Percentiles rank a stretch among this genome's conserved stretches.
phyloP scores from a whole-genome alignment of 495 filamentous ascomycete genomes.

The Evansstolkia leycettana region DNA sequence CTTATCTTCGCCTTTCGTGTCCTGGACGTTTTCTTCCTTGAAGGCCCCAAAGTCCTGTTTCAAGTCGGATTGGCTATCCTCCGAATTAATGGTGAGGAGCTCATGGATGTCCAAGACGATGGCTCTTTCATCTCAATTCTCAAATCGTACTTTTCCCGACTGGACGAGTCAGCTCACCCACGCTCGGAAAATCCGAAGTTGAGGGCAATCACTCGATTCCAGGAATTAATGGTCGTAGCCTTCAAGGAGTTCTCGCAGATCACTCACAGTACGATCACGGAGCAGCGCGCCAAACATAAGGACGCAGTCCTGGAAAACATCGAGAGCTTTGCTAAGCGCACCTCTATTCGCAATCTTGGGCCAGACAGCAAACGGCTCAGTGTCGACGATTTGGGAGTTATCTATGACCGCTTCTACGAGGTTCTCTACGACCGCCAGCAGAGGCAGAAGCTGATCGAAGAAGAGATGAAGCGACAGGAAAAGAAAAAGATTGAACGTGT shows the following conservation, averaged over 20 bases:
- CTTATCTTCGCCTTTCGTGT: conserved; percentile 94
- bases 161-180: conserved; percentile 93
- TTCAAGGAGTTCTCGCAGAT: conserved; percentile 96
- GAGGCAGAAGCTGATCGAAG: conserved; percentile 61
- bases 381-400: conserved; percentile 68
- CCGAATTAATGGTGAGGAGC: conserved; percentile 93
- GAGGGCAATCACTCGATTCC: conserved; percentile 85
- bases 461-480: conserved; percentile 50
- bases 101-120: conserved; percentile 91
- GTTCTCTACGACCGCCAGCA: conserved; percentile 85
- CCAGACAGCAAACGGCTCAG: conserved; percentile 86
- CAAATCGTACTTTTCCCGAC: conserved; percentile 83
- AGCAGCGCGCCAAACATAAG: conserved; percentile 84
- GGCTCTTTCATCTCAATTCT: conserved; percentile 93
- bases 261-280: conserved; percentile 81
- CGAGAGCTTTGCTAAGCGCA: conserved; percentile 93
- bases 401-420: conserved; percentile 89
- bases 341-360: conserved; percentile 88
- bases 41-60: conserved; percentile 94
- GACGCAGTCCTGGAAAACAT: conserved; percentile 85
- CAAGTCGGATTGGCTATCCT: conserved; percentile 93
- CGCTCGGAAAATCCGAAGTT: conserved; percentile 88
- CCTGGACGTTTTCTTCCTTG: conserved; percentile 93
- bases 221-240: conserved; percentile 96
- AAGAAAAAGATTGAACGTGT: conserved; percentile 41